These are phyloP conservation scores for Brassica hybrid DNA, from an alignment of 441 rosid genomes.

Conservation along the genomic window DNA sequence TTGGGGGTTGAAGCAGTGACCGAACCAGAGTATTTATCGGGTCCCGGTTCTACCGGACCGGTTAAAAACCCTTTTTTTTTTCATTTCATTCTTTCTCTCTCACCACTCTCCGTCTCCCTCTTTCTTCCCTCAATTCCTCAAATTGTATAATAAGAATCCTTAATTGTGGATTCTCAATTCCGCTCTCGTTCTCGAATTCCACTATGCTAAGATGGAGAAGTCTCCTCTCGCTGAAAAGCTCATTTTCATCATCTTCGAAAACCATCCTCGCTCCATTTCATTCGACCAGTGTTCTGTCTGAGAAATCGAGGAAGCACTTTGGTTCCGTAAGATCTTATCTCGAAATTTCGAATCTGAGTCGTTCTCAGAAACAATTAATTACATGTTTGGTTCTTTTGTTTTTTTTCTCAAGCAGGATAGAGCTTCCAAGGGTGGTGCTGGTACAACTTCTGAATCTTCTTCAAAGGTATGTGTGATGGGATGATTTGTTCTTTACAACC, in stretches of 20 bases:
- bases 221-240: slow-evolving; percentile 28
- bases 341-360: slow-evolving; percentile 9
- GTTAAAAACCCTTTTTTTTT: not conserved
- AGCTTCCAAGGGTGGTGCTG: not conserved
- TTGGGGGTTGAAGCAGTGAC: not conserved
- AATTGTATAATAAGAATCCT: not conserved
- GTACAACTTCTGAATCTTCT: slow-evolving; percentile 30
- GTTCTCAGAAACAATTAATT: not conserved
- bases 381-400: not conserved
- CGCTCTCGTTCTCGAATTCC: not conserved
- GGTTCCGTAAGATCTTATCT: slow-evolving; percentile 42
- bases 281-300: slow-evolving; percentile 40
- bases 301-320: slow-evolving; percentile 20
- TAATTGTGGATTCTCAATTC: not conserved
- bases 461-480: slow-evolving; percentile 25
- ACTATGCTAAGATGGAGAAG: slow-evolving; percentile 35
- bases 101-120: slow-evolving; percentile 19
- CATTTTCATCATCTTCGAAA: slow-evolving; percentile 16
- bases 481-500: not conserved
- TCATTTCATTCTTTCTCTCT: not conserved
- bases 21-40: slow-evolving; percentile 2
- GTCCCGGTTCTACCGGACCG: slow-evolving; percentile 6
- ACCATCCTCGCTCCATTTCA: slow-evolving; percentile 33
- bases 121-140: slow-evolving; percentile 3
- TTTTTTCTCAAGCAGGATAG: slow-evolving; percentile 1